Percentiles rank a stretch among this genome's conserved stretches.
Conservation (phyloP, 805 yeast species). For the Sugiyamaella americana region DNA sequence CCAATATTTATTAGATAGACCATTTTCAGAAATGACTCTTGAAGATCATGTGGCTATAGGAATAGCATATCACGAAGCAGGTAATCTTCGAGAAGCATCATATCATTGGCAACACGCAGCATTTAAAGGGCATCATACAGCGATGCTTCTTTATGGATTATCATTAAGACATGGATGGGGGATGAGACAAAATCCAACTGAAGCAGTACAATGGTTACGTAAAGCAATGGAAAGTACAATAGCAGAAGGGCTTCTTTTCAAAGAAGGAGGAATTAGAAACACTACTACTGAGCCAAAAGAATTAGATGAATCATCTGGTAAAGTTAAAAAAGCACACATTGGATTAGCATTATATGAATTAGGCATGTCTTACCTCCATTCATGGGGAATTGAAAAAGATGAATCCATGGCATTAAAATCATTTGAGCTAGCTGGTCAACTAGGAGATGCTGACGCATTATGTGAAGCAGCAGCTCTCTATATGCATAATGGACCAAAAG, state of each 20-base stretch:
- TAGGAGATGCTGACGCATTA: constrained; percentile 67
- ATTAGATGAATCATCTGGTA: constrained; percentile 1
- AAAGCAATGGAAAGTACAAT: constrained; percentile 37
- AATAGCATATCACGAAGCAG: constrained; percentile 43
- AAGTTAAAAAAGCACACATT: constrained; percentile 23
- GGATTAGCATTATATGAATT: constrained; percentile 49
- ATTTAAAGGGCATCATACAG: constrained; percentile 52
- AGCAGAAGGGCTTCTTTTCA: constrained; percentile 1
- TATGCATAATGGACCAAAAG: constrained; percentile 46
- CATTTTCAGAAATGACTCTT: constrained; percentile 20
- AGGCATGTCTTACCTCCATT: constrained; percentile 51
- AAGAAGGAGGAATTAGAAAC: neutral
- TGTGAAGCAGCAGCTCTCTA: constrained; percentile 64
- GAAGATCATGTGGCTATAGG: constrained; percentile 30
- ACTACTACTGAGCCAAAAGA: constrained; percentile 2
- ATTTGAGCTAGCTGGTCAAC: constrained; percentile 56
- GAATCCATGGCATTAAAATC: constrained; percentile 52
- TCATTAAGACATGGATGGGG: constrained; percentile 68
- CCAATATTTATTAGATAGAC: constrained; percentile 7
- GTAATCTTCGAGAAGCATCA: constrained; percentile 62
- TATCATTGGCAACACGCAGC: constrained; percentile 64
- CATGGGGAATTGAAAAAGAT: constrained; percentile 50
- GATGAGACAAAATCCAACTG: constrained; percentile 46
- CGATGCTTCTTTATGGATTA: constrained; percentile 63
- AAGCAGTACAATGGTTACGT: constrained; percentile 56